Conservation (phyloP, 805 yeast species). For the Candida vaughaniae region DNA sequence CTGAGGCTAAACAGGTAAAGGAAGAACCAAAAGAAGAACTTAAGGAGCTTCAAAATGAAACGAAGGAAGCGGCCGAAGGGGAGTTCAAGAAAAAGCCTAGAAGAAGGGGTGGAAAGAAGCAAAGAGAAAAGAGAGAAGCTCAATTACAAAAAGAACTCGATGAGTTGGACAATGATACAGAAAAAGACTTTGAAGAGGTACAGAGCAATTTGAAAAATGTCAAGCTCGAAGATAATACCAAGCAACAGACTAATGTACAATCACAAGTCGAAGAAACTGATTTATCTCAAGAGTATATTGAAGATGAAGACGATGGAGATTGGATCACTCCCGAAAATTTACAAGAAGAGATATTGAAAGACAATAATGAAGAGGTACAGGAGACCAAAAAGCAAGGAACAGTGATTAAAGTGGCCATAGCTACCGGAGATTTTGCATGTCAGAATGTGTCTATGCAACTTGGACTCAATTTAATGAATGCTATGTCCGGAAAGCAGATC, state of each 20-base stretch:
- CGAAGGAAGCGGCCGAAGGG: conserved; percentile 4
- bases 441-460: conserved; percentile 93
- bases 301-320: conserved; percentile 78
- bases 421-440: conserved; percentile 96
- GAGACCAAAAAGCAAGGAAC: conserved; percentile 28
- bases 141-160: conserved; percentile 26
- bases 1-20: conserved; percentile 4
- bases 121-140: conserved; percentile 56
- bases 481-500: conserved; percentile 80
- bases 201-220: background rate
- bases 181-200: conserved; percentile 4
- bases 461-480: conserved; percentile 82
- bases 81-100: conserved; percentile 24
- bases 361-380: conserved; percentile 56
- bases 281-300: conserved; percentile 55
- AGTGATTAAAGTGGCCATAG: conserved; percentile 72
- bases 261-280: conserved; percentile 9
- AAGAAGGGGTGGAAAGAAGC: conserved; percentile 67
- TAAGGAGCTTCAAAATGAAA: conserved; percentile 8
- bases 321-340: conserved; percentile 95
- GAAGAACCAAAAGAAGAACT: conserved; percentile 12
- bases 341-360: conserved; percentile 64
- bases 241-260: background rate
- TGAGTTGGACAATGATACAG: conserved; percentile 14
- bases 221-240: background rate